Evolutionary conservation across 345 rosid genomes (phyloP).

Genomic region (Noccaea caerulescens): DNA sequence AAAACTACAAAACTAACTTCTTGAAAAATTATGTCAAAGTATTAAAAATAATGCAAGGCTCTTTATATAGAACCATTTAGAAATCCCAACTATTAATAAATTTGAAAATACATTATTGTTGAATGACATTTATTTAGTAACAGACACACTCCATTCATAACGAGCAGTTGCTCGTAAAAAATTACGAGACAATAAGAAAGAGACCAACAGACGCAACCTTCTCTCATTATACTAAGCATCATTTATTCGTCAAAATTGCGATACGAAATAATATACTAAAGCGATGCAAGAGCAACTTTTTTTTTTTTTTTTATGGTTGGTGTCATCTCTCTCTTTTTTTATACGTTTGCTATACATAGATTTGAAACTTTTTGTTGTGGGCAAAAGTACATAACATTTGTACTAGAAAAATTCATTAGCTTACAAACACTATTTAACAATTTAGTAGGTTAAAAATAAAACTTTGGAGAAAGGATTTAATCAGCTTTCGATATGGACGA

Average conservation of each 20-base stretch:
- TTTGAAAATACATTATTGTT: neutral
- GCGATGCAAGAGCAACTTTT: neutral
- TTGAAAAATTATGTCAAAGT: neutral
- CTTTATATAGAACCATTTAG: neutral
- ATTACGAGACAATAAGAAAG: neutral
- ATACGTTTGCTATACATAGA: neutral
- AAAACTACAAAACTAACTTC: neutral
- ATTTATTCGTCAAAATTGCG: neutral
- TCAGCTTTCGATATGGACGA: slow-evolving; percentile 22
- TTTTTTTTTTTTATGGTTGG: neutral
- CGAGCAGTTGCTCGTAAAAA: neutral
- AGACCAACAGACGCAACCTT: slow-evolving; percentile 2
- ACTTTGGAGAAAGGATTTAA: neutral
- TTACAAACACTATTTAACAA: neutral
- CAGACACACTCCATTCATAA: neutral
- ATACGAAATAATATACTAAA: neutral
- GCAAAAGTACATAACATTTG: neutral
- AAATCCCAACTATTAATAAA: too few relatives aligned
- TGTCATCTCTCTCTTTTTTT: neutral
- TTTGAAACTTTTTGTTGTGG: neutral
- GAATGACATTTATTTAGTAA: neutral
- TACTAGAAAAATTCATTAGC: neutral
- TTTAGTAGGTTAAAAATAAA: neutral
- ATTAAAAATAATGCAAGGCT: neutral
- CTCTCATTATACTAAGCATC: neutral